Evolutionary conservation across 2,329 filamentous ascomycete species (phyloP), one percentile per base, ranked within the genome.

Genomic region (Fonsecaea pugnacius): DNA sequence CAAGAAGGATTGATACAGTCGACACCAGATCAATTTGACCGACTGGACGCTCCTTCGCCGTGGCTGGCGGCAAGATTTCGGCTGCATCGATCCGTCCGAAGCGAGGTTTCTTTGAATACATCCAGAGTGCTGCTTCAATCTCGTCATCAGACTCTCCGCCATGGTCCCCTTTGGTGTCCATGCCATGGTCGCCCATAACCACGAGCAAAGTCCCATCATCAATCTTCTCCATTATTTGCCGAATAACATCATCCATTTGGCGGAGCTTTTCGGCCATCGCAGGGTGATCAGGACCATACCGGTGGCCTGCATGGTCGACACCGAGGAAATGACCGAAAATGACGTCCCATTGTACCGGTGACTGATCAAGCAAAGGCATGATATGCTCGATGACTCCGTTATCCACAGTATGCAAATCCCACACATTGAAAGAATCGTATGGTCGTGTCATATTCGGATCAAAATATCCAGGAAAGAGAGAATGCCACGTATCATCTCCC

Each of bases 171-270:
- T 99, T 98, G 66, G 86, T 82, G 76, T 99, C 95, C 95, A 99
- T 99, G 10, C 95, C 95, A 74, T 99, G 95, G 75, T 99, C 95
- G n/a, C 95, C 95, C 92, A 99, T 96, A 14, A 99, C 91, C 21
- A 99, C 87, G 38, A 99, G 81, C 24, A 99, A 81, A 0, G 95
- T 99, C 61, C 91, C 81, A 59, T 97, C 90, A 71, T 96, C 94
- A 18, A 99, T 80, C 3, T 81, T 80, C 0, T 85, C 81, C 2
- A 91, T 87, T 60, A 98, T 82, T 30, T 89, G 83, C 50, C 87
- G 85, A 63, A 98, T 83, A 33, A 96, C 89, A 0, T 75, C 79
- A 72, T 99, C 88, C 94, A 99, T 99, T 78, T 99, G 92, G 68
- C 87, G 85, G 70, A 98, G 80, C 78, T 99, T 99, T 9, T 89